These are phyloP conservation scores for Escovopsis weberi DNA, from an alignment of 2,329 filamentous ascomycete genomes.

Conservation along the genomic window DNA sequence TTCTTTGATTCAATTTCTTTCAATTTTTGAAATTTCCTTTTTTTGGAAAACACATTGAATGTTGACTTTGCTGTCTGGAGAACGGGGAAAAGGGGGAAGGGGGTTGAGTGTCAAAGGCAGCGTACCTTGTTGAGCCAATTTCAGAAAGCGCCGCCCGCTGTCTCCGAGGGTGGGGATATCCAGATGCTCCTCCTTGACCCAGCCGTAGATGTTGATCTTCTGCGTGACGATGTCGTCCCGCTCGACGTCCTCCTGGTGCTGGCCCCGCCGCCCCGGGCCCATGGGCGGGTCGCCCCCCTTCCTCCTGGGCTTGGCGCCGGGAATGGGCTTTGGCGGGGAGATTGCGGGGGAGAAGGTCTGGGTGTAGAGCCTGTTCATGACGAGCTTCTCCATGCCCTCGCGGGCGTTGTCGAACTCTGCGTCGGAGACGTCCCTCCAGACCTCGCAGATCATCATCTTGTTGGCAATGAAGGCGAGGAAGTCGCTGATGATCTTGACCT, in stretches of 20 bases:
- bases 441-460: conserved; percentile 95
- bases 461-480: conserved; percentile 94
- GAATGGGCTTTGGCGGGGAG: conserved; percentile 58
- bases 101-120: background rate
- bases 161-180: conserved; percentile 79
- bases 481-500: conserved; percentile 96
- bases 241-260: conserved; percentile 97
- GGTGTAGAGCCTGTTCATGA: conserved; percentile 93
- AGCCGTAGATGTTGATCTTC: conserved; percentile 93
- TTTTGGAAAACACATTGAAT: too few relatives aligned
- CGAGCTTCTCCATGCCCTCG: conserved; percentile 98
- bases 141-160: conserved; percentile 75
- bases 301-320: conserved; percentile 52
- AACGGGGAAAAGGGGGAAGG: background rate
- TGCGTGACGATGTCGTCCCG: conserved; percentile 90
- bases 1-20: too few relatives aligned
- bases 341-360: conserved; percentile 97
- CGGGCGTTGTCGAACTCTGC: conserved; percentile 96
- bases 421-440: conserved; percentile 91
- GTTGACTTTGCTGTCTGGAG: too few relatives aligned
- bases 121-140: conserved; percentile 72
- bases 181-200: conserved; percentile 84
- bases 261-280: conserved; percentile 75
- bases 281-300: conserved; percentile 53
- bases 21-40: too few relatives aligned